Evolutionary conservation across 768 basidiomycete species (phyloP), one percentile per base, ranked within the genome.

Genomic region (Trametes punicea): DNA sequence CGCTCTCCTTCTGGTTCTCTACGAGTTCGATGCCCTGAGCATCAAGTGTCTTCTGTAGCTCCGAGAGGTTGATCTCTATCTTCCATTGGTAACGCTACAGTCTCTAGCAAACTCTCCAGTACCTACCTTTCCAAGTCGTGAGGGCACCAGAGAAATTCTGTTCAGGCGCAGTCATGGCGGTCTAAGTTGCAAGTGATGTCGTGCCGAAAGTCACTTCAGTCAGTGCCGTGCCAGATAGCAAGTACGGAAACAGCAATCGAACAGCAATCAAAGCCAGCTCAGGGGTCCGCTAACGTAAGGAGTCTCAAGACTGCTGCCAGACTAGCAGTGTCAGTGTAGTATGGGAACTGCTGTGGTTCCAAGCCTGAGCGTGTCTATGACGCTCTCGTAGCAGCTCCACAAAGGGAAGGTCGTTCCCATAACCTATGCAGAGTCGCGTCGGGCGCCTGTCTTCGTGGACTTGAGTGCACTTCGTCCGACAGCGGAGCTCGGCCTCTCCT

Each of bases 1-100:
- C 80, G 62, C 90, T 93, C 75, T 98, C 96, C 75, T 98, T 99
- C 78, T 98, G 95, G 73, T 95, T 95, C 78, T 98, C 94, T 20
- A 99, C 95, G 13, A 99, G 79, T 72, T 98, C 95, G 30, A 98
- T 80, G 4, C 94, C 95, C 59, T 98, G 96, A 6, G 81, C 77
- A 72, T 98, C 95, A 46, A 99, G 82, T 4, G 85, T 88, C 75
- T 93, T 95, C 73, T 98, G 96, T 25, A 98, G 77, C 61, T 97
- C 93, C 18, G 84, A 74, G 47, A 99, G 81, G 70, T 90, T 87
- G 65, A 99, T 89, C 60, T 85, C 93, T 97, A 62, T 18, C 34
- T 29, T 16, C 29, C 40, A 15, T 64, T 49, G 55, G 44, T 9
- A 20, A 13, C 10, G 27, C 9, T 38, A n/a, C 29, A 11, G 7